Base-by-base conservation (phyloP, 768 basidiomycete species). In the Russula lepida region DNA sequence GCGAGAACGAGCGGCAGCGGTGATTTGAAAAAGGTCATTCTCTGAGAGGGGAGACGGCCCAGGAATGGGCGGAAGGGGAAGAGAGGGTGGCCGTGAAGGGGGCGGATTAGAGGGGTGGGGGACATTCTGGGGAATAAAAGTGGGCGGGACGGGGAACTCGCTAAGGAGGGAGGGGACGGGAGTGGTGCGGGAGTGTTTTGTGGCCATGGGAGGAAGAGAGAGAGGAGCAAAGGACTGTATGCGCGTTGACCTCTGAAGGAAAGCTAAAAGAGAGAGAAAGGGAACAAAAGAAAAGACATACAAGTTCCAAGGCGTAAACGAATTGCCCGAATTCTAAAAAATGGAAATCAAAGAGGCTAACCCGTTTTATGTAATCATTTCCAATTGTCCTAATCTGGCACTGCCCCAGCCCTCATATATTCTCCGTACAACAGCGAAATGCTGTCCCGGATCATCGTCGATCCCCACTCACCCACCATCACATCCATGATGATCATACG, bases 51-150 rank as follows among this genome's bases (percentile, higher is more conserved):
- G 76, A 2, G 83, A 83, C 0, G 82, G 82, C 2, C 82, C 84
- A 0, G 87, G 87, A 1, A 88, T 66, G 3, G 87, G 84, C 0
- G 87, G 86, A 3, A 88, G 78, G 0, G 86, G 85, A 0, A 75
- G 66, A 0, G 76, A 71, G 0, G 86, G 86, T 0, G 85, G 86
- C 1, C 73, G 75, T 0, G 81, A 82, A 0, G 80, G 83, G 0
- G 85, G 84, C 0, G 84, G 85, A 57, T 84, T 82, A 47, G 33
- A 30, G 35, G 67, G 1, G 56, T 39, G 1, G 58, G 52, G 12
- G 52, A 53, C 58, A 68, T 30, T 68, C 64, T 65, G 65, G 23
- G 73, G 73, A 46, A 73, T 74, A 59, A 68, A 70, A 9, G 72
- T 67, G 6, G 73, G 73, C 9, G 73, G 73, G 21, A 62, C 55